Evolutionary conservation across 768 basidiomycete species (phyloP).

Genomic region (Agaricus blazei): DNA sequence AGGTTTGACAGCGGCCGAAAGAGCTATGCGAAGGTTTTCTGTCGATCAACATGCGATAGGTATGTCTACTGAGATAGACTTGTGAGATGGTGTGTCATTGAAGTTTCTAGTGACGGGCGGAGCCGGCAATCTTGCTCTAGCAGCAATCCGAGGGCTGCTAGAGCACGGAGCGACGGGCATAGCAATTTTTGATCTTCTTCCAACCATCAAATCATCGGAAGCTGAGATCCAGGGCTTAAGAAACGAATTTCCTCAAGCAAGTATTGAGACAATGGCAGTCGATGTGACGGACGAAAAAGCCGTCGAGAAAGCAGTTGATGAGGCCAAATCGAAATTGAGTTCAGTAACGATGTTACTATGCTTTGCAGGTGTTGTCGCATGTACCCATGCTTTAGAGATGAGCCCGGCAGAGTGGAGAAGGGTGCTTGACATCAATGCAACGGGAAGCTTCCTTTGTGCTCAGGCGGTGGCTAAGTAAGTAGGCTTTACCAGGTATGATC

Average conservation of each 20-base stretch:
- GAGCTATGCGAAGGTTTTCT: conserved; percentile 29
- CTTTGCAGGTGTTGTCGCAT: conserved; percentile 36
- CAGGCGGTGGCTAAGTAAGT: conserved; percentile 31
- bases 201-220: conserved; percentile 20
- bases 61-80: conserved; percentile 13
- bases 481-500: no score
- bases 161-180: conserved; percentile 38
- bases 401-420: conserved; percentile 28
- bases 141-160: conserved; percentile 32
- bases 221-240: conserved; percentile 15
- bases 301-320: conserved; percentile 20
- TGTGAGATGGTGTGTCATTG: background rate
- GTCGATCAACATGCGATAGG: conserved; percentile 37
- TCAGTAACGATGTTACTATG: conserved; percentile 34
- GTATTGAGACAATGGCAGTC: conserved; percentile 26
- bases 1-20: conserved; percentile 13
- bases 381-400: conserved; percentile 26
- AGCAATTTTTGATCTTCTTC: conserved; percentile 23
- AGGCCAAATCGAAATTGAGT: conserved; percentile 22
- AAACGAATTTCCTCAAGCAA: conserved; percentile 27
- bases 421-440: conserved; percentile 37
- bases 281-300: conserved; percentile 31
- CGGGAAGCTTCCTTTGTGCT: conserved; percentile 41
- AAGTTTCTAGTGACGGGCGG: conserved; percentile 36
- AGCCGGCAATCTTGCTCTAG: conserved; percentile 32